Evolutionary conservation across 306 rosid species (phyloP).

Genomic region (apple (Malus domestica)): DNA sequence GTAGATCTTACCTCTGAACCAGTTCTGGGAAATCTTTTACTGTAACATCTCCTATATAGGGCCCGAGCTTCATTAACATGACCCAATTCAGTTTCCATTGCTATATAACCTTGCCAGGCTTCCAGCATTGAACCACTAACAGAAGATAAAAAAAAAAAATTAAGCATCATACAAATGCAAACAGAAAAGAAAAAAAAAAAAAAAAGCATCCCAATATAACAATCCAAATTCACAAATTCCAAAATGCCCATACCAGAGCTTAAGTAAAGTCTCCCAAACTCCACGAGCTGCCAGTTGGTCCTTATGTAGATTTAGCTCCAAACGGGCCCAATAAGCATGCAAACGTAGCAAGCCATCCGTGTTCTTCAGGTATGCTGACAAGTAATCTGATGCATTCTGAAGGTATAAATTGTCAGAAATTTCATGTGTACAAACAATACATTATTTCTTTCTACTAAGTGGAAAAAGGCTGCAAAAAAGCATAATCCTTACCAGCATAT

Average conservation of each 20-base stretch:
- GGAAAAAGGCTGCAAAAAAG: neutral
- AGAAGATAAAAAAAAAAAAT: neutral
- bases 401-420: slow-evolving; percentile 23
- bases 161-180: no score
- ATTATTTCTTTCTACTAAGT: neutral
- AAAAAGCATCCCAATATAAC: neutral
- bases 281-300: slow-evolving; percentile 75
- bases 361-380: slow-evolving; percentile 74
- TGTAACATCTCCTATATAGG: slow-evolving; percentile 76
- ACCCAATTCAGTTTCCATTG: slow-evolving; percentile 72
- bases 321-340: slow-evolving; percentile 84
- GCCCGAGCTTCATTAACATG: slow-evolving; percentile 72
- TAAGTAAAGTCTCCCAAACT: slow-evolving; percentile 83
- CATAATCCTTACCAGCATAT: neutral
- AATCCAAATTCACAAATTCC: neutral
- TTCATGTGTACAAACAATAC: slow-evolving; percentile 8
- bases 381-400: slow-evolving; percentile 76
- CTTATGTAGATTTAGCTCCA: slow-evolving; percentile 56
- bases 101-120: slow-evolving; percentile 75
- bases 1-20: slow-evolving; percentile 72
- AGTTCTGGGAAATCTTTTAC: slow-evolving; percentile 64
- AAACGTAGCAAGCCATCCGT: slow-evolving; percentile 56
- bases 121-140: slow-evolving; percentile 73
- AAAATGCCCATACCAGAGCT: slow-evolving; percentile 53
- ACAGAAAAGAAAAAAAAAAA: neutral